These are phyloP conservation scores for Fusarium clavum DNA, from an alignment of 2,329 filamentous ascomycete species.

Conservation along the genomic window DNA sequence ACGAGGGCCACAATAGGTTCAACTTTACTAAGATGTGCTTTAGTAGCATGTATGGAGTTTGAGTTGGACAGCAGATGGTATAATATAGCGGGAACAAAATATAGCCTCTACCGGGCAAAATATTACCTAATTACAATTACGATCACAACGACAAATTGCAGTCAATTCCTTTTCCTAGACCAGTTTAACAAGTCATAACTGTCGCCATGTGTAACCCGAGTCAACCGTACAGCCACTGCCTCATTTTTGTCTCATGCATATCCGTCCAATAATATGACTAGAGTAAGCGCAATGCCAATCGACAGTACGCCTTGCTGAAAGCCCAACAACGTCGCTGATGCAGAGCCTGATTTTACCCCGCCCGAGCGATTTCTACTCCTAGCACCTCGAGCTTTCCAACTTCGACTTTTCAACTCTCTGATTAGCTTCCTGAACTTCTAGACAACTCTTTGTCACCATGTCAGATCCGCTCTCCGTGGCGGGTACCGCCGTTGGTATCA, in stretches of 20 bases:
- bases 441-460: neutral
- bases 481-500: constrained; percentile 4
- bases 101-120: too few species aligned
- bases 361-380: rapidly evolving
- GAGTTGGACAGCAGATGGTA: too few species aligned
- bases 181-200: neutral
- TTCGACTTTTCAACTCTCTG: rapidly evolving
- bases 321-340: rapidly evolving
- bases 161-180: rapidly evolving
- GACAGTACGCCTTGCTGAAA: neutral
- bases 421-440: neutral
- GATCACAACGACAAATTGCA: rapidly evolving
- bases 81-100: too few species aligned
- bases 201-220: neutral
- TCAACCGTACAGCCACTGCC: neutral
- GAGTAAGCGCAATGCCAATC: neutral
- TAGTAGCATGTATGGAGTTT: neutral
- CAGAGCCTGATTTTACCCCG: neutral
- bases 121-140: neutral
- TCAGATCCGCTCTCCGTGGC: constrained; percentile 4
- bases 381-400: neutral
- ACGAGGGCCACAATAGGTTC: neutral
- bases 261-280: neutral
- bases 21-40: constrained; percentile 20
- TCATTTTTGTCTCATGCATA: neutral